phyloP scores from a whole-genome alignment of 1,284 basidiomycete genomes.

The Baeospora myosura region DNA sequence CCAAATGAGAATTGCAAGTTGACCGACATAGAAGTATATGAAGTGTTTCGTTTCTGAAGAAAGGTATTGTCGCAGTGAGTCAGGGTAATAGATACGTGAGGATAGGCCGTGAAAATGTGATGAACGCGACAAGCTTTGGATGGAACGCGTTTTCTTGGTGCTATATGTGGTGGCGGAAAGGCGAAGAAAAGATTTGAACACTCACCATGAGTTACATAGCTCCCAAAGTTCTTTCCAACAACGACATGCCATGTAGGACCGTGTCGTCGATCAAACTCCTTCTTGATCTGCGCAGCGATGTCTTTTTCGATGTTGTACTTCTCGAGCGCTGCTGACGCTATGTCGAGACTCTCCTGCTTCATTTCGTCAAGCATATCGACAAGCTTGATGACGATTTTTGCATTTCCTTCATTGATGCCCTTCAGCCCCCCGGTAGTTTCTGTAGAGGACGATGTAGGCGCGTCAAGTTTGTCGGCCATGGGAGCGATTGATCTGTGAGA shows the following conservation, averaged over 20 bases:
- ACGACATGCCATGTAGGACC: constrained; percentile 97
- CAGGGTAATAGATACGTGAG: constrained; percentile 6
- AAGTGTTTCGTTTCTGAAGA: constrained; percentile 88
- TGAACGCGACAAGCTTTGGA: constrained; percentile 9
- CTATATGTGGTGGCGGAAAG: constrained; percentile 4
- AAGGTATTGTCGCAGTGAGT: constrained; percentile 9
- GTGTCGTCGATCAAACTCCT: constrained; percentile 89
- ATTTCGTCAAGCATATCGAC: constrained; percentile 97
- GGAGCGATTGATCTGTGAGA: too few species aligned
- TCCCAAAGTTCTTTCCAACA: constrained; percentile 96
- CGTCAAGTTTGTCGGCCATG: constrained; percentile 63
- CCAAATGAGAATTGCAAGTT: constrained; percentile 89
- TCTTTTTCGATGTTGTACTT: constrained; percentile 95
- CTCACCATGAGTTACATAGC: constrained; percentile 95
- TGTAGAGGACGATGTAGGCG: constrained; percentile 44
- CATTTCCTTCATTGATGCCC: constrained; percentile 28
- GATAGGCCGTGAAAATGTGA: constrained; percentile 11
- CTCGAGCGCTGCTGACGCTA: constrained; percentile 78
- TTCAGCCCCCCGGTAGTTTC: constrained; percentile 43
- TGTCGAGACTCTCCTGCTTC: constrained; percentile 89
- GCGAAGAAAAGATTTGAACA: constrained; percentile 14
- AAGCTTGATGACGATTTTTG: constrained; percentile 91
- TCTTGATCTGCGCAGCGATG: constrained; percentile 96
- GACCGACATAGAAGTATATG: constrained; percentile 92
- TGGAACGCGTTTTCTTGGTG: constrained; percentile 15